phyloP scores from a whole-genome alignment of 129 eudicot species.

The Flaveria sonorensis region DNA sequence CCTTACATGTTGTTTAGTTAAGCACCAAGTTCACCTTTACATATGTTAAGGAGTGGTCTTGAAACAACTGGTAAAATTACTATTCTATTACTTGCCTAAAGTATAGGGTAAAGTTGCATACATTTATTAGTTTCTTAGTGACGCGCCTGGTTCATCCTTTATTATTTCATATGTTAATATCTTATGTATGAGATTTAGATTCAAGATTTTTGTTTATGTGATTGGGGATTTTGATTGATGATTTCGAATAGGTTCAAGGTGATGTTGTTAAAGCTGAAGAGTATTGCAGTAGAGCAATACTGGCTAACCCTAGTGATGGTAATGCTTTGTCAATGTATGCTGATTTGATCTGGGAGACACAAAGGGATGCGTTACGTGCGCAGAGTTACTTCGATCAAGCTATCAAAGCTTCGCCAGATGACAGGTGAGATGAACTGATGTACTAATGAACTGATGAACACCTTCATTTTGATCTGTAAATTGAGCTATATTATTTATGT shows the following conservation, averaged over 20 bases:
- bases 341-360: constrained; percentile 71
- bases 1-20: too few species aligned
- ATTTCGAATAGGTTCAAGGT: constrained; percentile 49
- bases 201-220: not conserved
- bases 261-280: constrained; percentile 70
- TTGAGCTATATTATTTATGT: not conserved
- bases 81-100: too few species aligned
- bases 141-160: not conserved
- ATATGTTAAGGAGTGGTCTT: too few species aligned
- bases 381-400: constrained; percentile 78
- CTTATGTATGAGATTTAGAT: too few species aligned
- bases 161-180: not conserved
- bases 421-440: constrained; percentile 45
- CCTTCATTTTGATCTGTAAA: not conserved
- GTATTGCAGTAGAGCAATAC: constrained; percentile 77
- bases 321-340: constrained; percentile 68
- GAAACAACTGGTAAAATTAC: too few species aligned
- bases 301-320: constrained; percentile 73
- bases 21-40: too few species aligned
- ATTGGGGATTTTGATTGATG: not conserved
- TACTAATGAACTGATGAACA: too few species aligned
- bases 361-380: constrained; percentile 68
- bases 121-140: too few species aligned
- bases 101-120: too few species aligned
- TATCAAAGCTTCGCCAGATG: constrained; percentile 67